Conservation (phyloP, 192 early-diverging fungal species). For the Piromyces finnis region DNA sequence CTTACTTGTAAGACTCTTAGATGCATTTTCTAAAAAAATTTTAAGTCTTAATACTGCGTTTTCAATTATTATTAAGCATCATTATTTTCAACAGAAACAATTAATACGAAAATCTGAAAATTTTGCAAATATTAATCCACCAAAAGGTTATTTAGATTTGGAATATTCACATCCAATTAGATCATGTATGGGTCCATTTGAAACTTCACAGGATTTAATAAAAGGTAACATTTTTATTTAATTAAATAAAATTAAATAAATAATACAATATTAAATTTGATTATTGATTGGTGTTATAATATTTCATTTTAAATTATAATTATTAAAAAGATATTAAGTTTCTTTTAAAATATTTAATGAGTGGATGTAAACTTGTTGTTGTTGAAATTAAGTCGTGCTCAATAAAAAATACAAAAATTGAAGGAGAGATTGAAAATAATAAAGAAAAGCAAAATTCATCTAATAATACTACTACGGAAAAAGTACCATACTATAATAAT, state of each 20-base stretch:
- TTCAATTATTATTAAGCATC: constrained; percentile 31
- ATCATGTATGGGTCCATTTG: constrained; percentile 15
- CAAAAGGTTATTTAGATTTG: constrained; percentile 31
- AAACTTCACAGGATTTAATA: constrained; percentile 42
- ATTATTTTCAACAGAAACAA: constrained; percentile 24
- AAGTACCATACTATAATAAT: too few relatives aligned
- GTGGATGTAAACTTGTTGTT: constrained; percentile 50
- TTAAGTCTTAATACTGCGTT: constrained; percentile 46
- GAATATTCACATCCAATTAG: constrained; percentile 33
- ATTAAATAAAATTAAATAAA: too few relatives aligned
- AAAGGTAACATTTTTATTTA: constrained; percentile 33
- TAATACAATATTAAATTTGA: too few relatives aligned
- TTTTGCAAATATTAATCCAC: constrained; percentile 5
- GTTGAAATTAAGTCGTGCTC: not conserved
- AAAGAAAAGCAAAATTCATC: too few relatives aligned
- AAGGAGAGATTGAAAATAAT: not conserved
- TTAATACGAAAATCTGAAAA: not conserved
- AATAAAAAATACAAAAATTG: not conserved
- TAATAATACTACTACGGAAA: too few relatives aligned
- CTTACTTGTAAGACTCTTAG: constrained; percentile 61
- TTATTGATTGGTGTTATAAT: too few relatives aligned
- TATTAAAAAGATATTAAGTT: constrained; percentile 53
- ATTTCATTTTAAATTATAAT: too few relatives aligned
- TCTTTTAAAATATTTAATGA: constrained; percentile 76
- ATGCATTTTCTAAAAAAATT: constrained; percentile 68